Evolutionary conservation across 768 basidiomycete genomes (phyloP), one percentile per base, ranked within the genome.

Genomic region (Calocera viscosa): DNA sequence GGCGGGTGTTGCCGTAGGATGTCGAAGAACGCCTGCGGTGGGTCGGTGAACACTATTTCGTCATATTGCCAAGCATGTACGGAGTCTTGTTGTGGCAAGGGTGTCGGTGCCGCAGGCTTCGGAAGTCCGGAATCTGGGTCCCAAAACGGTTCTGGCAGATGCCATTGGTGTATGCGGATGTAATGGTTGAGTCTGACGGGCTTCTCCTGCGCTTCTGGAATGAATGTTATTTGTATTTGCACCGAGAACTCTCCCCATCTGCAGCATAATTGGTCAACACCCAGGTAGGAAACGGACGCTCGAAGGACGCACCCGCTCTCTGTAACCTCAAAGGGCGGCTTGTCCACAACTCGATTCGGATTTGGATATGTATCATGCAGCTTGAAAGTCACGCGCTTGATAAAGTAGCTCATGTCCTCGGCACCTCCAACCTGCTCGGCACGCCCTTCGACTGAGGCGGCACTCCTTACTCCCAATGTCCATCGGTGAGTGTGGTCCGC

Each of bases 1-100:
- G 94, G 93, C 1, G 91, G 86, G 73, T 94, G 84, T n/a, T 81
- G 77, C 0, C 86, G 88, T 64, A 98, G 83, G 64, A 89, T 80
- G 71, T 86, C 84, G 69, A 96, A 83, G 78, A 98, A 94, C 39
- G 86, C 81, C 67, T 90, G 86, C 69, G 88, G 91, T 0, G 96
- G 96, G 71, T 98, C 95, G 73, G 86, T 84, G 78, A 99, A 98
- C 64, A 98, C 91, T 69, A 98, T 83, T 77, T 99, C 96, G 76
- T 98, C 95, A 77, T 98, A 98, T 73, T 98, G 95, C 94, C 95
- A 99, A 0, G 92, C 90, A 75, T 96, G 90, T 32, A 99, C 91
- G 0, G 90, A 89, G 12, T 68, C 69, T 28, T 67, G 65, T n/a
- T 68, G 70, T 22, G 71, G 68, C 22, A 65, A 38, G 12, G 66